Percentiles rank a stretch among this genome's conserved stretches.
phyloP scores from a whole-genome alignment of 805 yeast genomes.

The Schwanniomyces pseudopolymorphus region DNA sequence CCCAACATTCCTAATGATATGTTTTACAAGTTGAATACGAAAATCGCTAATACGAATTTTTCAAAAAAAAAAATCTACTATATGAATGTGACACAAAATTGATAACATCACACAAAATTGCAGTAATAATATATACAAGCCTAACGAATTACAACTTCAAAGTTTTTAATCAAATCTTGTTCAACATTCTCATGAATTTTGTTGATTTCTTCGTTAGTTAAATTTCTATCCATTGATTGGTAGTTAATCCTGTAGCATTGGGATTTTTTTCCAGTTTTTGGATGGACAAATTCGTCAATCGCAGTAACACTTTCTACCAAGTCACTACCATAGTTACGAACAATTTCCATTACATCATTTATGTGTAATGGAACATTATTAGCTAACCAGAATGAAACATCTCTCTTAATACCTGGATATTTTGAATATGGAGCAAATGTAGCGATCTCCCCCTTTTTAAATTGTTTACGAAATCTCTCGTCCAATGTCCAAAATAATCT shows the following conservation, averaged over 20 bases:
- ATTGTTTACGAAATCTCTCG: slow-evolving; percentile 73
- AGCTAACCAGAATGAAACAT: slow-evolving; percentile 90
- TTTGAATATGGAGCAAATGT: slow-evolving; percentile 87
- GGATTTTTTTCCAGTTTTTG: slow-evolving; percentile 72
- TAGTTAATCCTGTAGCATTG: slow-evolving; percentile 88
- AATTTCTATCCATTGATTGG: slow-evolving; percentile 92
- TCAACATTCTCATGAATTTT: slow-evolving; percentile 67
- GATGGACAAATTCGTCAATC: slow-evolving; percentile 82
- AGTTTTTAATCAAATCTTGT: slow-evolving; percentile 48
- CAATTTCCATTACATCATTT: slow-evolving; percentile 92
- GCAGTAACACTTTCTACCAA: slow-evolving; percentile 81
- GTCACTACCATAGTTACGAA: slow-evolving; percentile 82
- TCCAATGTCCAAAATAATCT: slow-evolving; percentile 89
- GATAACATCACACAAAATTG: slow-evolving; percentile 5
- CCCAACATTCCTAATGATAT: slow-evolving; percentile 5
- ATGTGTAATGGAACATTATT: slow-evolving; percentile 55
- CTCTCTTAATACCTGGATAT: slow-evolving; percentile 84
- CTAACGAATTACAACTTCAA: slow-evolving; percentile 56
- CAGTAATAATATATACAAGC: slow-evolving; percentile 5
- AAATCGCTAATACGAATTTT: background rate
- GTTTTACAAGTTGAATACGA: background rate
- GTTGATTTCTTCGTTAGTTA: slow-evolving; percentile 85
- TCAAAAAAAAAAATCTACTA: background rate
- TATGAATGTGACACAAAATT: background rate
- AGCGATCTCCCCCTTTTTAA: slow-evolving; percentile 59